Conservation (phyloP, 1,284 basidiomycete species). For the Phenoliferia sp. region DNA sequence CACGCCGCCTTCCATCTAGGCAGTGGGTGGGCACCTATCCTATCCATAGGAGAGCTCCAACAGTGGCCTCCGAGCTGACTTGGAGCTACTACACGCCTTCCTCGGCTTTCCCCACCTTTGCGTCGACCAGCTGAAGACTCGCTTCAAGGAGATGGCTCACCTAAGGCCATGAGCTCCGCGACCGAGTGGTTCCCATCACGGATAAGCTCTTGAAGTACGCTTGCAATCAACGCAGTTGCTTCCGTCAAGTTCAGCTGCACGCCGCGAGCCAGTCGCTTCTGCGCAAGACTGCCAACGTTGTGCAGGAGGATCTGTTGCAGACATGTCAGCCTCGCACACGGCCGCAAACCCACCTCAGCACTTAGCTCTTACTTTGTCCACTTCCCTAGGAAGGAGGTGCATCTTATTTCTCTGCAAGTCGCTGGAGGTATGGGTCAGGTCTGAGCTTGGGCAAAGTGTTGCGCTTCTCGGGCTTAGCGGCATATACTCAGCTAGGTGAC, state of each 20-base stretch:
- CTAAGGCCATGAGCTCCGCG: slow-evolving; percentile 83
- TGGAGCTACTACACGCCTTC: not conserved
- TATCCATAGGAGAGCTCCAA: not conserved
- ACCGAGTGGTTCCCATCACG: slow-evolving; percentile 90
- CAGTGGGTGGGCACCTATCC: not conserved
- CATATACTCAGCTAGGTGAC: too few species aligned
- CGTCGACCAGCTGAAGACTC: not conserved
- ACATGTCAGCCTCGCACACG: not conserved
- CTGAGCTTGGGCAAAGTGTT: too few species aligned
- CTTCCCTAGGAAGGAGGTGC: not conserved
- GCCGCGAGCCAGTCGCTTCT: slow-evolving; percentile 89
- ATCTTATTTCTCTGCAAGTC: not conserved
- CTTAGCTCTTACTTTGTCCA: not conserved
- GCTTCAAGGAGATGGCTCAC: slow-evolving; percentile 6
- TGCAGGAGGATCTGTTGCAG: slow-evolving; percentile 39
- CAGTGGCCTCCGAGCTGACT: not conserved
- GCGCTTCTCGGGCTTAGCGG: too few species aligned
- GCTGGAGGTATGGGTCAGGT: too few species aligned
- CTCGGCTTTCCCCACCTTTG: not conserved
- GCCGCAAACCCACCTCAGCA: not conserved
- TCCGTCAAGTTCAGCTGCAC: slow-evolving; percentile 81
- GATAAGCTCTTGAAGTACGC: slow-evolving; percentile 87
- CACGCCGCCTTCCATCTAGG: not conserved
- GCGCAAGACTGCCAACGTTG: slow-evolving; percentile 78
- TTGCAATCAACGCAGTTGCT: slow-evolving; percentile 81